These are phyloP conservation scores for Pseudogymnoascus sp. DNA, from an alignment of 2,329 filamentous ascomycete species.

Conservation along the genomic window DNA sequence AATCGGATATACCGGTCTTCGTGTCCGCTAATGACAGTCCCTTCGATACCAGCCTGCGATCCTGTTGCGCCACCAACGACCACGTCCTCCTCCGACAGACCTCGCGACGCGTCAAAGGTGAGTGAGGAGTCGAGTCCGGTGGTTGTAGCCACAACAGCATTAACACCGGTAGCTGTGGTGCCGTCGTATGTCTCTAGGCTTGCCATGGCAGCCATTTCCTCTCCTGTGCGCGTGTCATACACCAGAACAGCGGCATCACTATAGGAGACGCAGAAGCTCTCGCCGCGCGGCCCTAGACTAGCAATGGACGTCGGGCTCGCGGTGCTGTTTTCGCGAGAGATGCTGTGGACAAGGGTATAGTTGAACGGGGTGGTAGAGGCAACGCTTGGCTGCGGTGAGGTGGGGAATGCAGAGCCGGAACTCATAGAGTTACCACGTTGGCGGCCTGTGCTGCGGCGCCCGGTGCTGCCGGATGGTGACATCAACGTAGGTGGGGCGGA, in stretches of 20 bases:
- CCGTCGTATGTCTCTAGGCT: slow-evolving; percentile 91
- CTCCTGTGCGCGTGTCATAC: slow-evolving; percentile 85
- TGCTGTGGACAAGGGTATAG: slow-evolving; percentile 80
- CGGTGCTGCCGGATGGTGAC: slow-evolving; percentile 57
- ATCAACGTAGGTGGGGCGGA: slow-evolving; percentile 80
- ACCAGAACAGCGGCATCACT: slow-evolving; percentile 83
- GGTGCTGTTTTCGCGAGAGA: slow-evolving; percentile 57
- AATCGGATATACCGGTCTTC: slow-evolving; percentile 95
- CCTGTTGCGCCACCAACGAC: slow-evolving; percentile 71
- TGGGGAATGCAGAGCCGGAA: slow-evolving; percentile 85
- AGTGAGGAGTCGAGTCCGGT: slow-evolving; percentile 62
- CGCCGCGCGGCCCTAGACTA: slow-evolving; percentile 72
- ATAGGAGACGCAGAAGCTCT: slow-evolving; percentile 89
- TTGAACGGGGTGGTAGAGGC: slow-evolving; percentile 81
- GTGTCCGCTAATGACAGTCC: slow-evolving; percentile 90
- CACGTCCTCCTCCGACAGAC: slow-evolving; percentile 58
- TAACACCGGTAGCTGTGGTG: slow-evolving; percentile 74
- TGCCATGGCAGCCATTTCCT: slow-evolving; percentile 87
- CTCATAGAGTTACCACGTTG: slow-evolving; percentile 88
- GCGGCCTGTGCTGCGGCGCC: slow-evolving; percentile 61
- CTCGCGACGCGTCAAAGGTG: slow-evolving; percentile 52
- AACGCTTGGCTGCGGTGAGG: slow-evolving; percentile 78
- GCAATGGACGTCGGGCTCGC: slow-evolving; percentile 86
- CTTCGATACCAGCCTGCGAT: slow-evolving; percentile 72
- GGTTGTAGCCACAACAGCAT: slow-evolving; percentile 81